Evolutionary conservation across 108 stramenopile species (phyloP), one percentile per base, ranked within the genome.

Genomic region (Skeletonema costatum): DNA sequence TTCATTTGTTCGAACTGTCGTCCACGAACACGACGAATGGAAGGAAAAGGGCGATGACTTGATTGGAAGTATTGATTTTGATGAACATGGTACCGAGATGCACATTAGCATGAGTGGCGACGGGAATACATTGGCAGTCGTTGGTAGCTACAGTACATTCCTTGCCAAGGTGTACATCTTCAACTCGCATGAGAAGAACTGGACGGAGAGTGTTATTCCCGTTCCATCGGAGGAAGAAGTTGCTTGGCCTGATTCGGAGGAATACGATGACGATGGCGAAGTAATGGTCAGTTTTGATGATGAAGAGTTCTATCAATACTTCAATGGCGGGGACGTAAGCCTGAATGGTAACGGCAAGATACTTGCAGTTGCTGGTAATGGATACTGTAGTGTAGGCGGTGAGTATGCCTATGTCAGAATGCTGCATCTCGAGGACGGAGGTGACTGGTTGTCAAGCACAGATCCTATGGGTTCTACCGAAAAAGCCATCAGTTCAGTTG

Each of bases 141-240:
- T 59, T 4, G 73, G 73, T 25, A 29, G 25, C 19, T 74, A 74
- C 42, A 51, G 59, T 50, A 13, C 19, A 9, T 74, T 42, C 29
- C 8, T 74, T 32, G 63, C 73, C 64, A 74, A 74, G 32, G 36
- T 74, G 0, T 74, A 74, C 73, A 66, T 35, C 16, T 74, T 50
- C 64, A 44, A 74, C 33, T 36, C 17, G 2, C 12, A 64, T 7
- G 65, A 74, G 2, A 61, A 60, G 38, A 74, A 74, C 19, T 74
- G 73, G 73, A 74, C 73, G 17, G 73, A 74, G 59, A 32, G 25
- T n/a, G 44, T 74, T 8, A 66, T 74, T 35, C 73, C 73, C 16
- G 41, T 64, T 7, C 14, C 36, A 12, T 48, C 32, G 19, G 1
- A 5, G 33, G 33, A 35, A 35, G 38, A 29, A 33, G 41, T 42